Base-by-base conservation (phyloP, 306 rosid species). In the Quercus bicolor region DNA sequence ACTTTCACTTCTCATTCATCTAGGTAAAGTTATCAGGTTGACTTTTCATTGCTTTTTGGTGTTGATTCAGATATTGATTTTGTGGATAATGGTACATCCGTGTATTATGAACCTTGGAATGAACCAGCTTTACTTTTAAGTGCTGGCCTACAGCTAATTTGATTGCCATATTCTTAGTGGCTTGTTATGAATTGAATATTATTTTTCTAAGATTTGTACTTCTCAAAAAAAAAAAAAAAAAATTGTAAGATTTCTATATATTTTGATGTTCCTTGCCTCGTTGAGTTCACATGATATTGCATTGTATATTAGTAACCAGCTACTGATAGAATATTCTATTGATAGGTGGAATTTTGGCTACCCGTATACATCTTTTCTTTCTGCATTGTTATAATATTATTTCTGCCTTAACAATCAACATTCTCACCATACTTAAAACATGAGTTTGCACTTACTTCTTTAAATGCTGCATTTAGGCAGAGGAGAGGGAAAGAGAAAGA, bases 401-500 rank as follows among this genome's bases (percentile, higher is more conserved):
- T 19, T 37, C 45, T 37, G 45, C 72, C n/a, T n/a, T 34, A 34
- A 21, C 72, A 18, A 19, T 66, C 26, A 16, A 33, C 51, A 66
- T 34, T 66, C 12, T 66, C 24, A 19, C 21, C 51, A 21, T 60
- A 34, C 52, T 21, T 48, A 13, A 23, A 70, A n/a, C 54, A 9
- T 68, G 9, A 23, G 14, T 56, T 12, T 23, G 57, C 51, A 23
- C 75, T 43, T 29, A 70, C n/a, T 70, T 75, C 51, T 64, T 60
- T 20, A 54, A 1, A 57, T 70, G 23, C 23, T 74, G 28, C 19
- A 45, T 82, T 69, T 78, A 68, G 90, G 88, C 77, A 80, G 98
- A 88, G 61, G 88, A 84, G 12, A 81, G 94, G 80, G 89, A 94
- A 20, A 78, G 91, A 88, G 26, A 81, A 82, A 56, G 89, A 81